Evolutionary conservation across 2,329 filamentous ascomycete species (phyloP), one percentile per base, ranked within the genome.

Genomic region (Colletotrichum sidae): DNA sequence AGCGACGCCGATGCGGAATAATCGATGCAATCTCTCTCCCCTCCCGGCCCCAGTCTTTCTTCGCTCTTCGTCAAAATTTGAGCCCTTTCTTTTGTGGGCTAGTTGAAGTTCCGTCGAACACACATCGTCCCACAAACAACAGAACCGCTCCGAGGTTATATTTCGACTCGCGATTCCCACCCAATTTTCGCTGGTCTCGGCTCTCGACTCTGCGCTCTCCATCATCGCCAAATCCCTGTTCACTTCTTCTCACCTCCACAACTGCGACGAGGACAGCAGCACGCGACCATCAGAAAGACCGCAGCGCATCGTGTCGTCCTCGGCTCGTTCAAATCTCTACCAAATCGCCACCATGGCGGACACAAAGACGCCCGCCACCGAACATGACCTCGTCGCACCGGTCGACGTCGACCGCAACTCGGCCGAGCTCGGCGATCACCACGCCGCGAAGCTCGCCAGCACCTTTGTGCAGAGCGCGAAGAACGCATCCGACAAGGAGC

Each of bases 401-500:
- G 56, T 46, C 63, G 52, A 35, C 39, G 44, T 45, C 41, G 47
- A 63, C 59, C 58, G 63, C 49, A 37, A 15, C 41, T 63, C 63
- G 58, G 63, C 53, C 35, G 59, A 62, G 37, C 6, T 54, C 2
- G 67, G 49, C 51, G 57, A 59, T 12, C 37, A 59, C 42, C 62
- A 65, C 15, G 34, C 56, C 17, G 50, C 58, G 65, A 73, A 75
- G 68, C 63, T 72, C 57, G 68, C 74, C 68, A 71, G 72, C 69
- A 74, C 74, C 38, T 72, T 83, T 42, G 77, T 84, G 66, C 76
- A 81, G 72, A 77, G 78, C 69, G 84, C 84, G 56, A 81, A 77
- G 69, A 71, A 74, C 37, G 87, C 87, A 13, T 82, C 86, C 35
- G 83, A 87, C 65, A 88, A 87, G 76, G 88, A 90, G 77, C 89